A percentile compares a stretch with the other conserved stretches of the same genome.
Evolutionary conservation across 2,329 filamentous ascomycete genomes (phyloP).

Genomic region (Chaetomium strumarium): DNA sequence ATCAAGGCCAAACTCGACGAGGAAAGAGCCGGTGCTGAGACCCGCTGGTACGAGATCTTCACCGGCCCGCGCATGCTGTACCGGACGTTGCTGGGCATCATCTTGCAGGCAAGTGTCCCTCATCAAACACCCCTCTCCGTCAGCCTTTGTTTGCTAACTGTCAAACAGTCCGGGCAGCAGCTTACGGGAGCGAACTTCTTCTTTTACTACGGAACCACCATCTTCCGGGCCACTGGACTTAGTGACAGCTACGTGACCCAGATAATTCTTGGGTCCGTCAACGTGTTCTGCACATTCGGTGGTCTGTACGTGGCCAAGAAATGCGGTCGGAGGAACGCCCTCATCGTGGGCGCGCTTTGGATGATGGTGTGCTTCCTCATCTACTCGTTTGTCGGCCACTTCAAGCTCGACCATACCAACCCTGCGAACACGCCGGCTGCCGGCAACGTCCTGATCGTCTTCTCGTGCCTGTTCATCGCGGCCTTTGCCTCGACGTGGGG

Average conservation of each 20-base stretch:
- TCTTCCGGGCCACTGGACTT: slow-evolving; percentile 63
- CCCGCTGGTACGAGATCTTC: slow-evolving; percentile 54
- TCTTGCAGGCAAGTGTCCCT: slow-evolving; percentile 61
- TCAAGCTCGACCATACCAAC: slow-evolving; percentile 35
- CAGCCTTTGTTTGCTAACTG: slow-evolving; percentile 27
- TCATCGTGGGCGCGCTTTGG: slow-evolving; percentile 64
- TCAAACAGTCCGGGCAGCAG: slow-evolving; percentile 59
- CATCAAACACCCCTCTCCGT: slow-evolving; percentile 44
- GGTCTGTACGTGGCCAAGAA: slow-evolving; percentile 64
- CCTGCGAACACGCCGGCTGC: slow-evolving; percentile 47
- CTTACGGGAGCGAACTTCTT: slow-evolving; percentile 49
- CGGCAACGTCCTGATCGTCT: slow-evolving; percentile 66
- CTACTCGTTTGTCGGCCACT: slow-evolving; percentile 53
- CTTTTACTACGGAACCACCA: slow-evolving; percentile 59
- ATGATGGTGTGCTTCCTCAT: slow-evolving; percentile 61
- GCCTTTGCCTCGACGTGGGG: slow-evolving; percentile 67
- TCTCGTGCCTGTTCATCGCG: slow-evolving; percentile 69
- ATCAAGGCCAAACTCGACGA: slow-evolving; percentile 48
- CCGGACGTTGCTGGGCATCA: slow-evolving; percentile 57
- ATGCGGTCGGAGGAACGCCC: slow-evolving; percentile 61
- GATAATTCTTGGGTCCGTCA: slow-evolving; percentile 63
- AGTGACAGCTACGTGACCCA: slow-evolving; percentile 61
- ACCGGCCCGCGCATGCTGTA: slow-evolving; percentile 51
- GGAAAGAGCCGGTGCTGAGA: slow-evolving; percentile 41
- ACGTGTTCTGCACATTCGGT: slow-evolving; percentile 61